Evolutionary conservation across 1,284 basidiomycete species (phyloP), one percentile per base, ranked within the genome.

Genomic region (Leucoagaricus sp.): DNA sequence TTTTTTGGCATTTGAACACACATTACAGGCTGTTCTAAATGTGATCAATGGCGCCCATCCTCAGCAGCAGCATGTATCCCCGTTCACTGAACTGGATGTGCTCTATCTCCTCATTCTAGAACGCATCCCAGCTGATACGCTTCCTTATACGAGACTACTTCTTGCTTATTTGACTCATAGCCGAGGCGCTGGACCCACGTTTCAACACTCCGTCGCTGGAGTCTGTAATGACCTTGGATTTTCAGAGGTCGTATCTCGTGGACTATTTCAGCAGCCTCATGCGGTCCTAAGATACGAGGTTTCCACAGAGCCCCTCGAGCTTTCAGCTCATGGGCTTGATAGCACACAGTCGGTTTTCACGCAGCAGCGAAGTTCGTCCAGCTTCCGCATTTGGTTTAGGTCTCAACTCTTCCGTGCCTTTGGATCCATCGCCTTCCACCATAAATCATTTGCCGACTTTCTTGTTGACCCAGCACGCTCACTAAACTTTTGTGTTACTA

Each of bases 371-470:
- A 29, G 5, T 29, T 41, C 49, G 13, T 38, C 17, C 13, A 38
- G 29, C 12, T 25, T 15, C 28, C 15, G 12, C 17, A 13, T 2
- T 12, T 13, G 4, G 21, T 8, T 52, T 3, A 44, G 3, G 12
- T 4, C 12, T n/a, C 26, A 21, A 1, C 3, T 25, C 19, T 3
- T 23, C 6, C 7, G 10, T 2, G 33, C 25, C 5, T 12, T 25
- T 23, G 50, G 50, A 19, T 10, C n/a, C 17, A n/a, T 44, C 10
- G 9, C 4, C 2, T 52, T 52, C 29, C 9, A 28, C 19, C 50
- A 52, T 15, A 44, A 42, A 25, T 52, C 50, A 21, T 52, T 52
- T 29, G 12, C 17, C 40, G 50, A 52, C 8, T 52, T 52, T 13
- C 40, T 52, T 8, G 3, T 3, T 5, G 40, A 52, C 15, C 26